Evolutionary conservation across 768 basidiomycete genomes (phyloP).

Genomic region (Psilocybe cubensis): DNA sequence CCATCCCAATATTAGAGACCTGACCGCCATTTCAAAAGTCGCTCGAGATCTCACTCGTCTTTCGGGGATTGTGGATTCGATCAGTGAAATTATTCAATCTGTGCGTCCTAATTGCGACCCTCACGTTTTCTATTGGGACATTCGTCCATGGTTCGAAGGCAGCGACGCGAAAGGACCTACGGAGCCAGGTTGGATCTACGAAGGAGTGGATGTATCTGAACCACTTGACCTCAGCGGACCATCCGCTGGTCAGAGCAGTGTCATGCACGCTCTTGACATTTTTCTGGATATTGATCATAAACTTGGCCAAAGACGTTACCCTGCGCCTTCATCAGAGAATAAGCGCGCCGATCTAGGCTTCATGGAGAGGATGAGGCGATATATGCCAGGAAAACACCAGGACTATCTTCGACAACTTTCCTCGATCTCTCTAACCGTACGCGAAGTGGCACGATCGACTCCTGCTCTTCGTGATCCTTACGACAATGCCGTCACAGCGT

Average conservation of each 20-base stretch:
- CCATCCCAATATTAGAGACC: constrained; percentile 67
- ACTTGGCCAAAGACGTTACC: constrained; percentile 69
- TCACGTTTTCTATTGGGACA: constrained; percentile 84
- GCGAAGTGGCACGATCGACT: constrained; percentile 59
- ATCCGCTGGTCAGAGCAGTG: constrained; percentile 91
- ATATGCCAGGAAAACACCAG: constrained; percentile 94
- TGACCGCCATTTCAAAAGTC: constrained; percentile 68
- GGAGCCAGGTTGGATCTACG: constrained; percentile 71
- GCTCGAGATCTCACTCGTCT: constrained; percentile 74
- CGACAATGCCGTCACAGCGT: constrained; percentile 73
- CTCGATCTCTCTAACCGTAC: constrained; percentile 59
- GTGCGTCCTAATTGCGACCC: constrained; percentile 81
- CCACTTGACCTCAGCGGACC: constrained; percentile 80
- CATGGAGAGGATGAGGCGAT: constrained; percentile 91
- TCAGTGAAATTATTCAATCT: constrained; percentile 69
- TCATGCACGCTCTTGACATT: constrained; percentile 86
- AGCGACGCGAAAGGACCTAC: constrained; percentile 62
- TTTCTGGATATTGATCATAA: constrained; percentile 91
- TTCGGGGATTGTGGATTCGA: constrained; percentile 68
- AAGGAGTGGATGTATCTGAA: constrained; percentile 66
- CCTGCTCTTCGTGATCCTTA: constrained; percentile 74
- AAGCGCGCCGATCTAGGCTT: constrained; percentile 74
- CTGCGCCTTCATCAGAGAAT: constrained; percentile 66
- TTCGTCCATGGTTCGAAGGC: constrained; percentile 93
- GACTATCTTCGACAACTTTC: constrained; percentile 78